Evolutionary conservation across 305 asterid genomes (phyloP).

Genomic region (Solanum aculeatissimum): DNA sequence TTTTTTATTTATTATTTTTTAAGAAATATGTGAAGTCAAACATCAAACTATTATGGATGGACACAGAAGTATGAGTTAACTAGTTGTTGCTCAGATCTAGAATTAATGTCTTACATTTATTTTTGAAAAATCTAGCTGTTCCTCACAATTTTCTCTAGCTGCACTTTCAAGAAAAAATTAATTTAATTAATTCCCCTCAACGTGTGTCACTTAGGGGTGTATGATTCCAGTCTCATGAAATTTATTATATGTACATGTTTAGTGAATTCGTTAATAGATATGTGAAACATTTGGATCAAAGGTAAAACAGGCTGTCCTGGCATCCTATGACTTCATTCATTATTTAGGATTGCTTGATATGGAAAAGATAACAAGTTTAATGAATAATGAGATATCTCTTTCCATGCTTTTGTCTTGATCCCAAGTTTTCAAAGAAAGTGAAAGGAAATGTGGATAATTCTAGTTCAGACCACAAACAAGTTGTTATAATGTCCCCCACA

Average conservation of each 20-base stretch:
- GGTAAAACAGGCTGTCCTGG: background rate
- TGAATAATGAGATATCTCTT: background rate
- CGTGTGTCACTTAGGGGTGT: background rate
- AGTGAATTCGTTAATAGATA: background rate
- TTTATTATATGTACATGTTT: background rate
- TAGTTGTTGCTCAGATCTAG: background rate
- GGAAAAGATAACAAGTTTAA: background rate
- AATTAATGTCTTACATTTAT: too few relatives aligned
- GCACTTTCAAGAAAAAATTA: background rate
- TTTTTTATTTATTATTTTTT: too few relatives aligned
- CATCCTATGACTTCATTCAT: background rate
- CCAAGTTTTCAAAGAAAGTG: background rate
- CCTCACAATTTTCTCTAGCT: background rate
- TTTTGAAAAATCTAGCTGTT: too few relatives aligned
- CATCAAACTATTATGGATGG: too few relatives aligned
- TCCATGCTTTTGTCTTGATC: background rate
- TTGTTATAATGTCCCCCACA: background rate
- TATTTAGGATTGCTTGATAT: background rate
- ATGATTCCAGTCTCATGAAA: background rate
- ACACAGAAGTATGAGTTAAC: background rate
- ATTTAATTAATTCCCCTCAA: background rate
- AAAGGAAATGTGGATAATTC: background rate
- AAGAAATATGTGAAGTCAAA: too few relatives aligned
- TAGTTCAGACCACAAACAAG: background rate
- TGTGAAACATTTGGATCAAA: background rate